phyloP scores from a whole-genome alignment of 257 asterid species.

The Primulina tabacum region DNA sequence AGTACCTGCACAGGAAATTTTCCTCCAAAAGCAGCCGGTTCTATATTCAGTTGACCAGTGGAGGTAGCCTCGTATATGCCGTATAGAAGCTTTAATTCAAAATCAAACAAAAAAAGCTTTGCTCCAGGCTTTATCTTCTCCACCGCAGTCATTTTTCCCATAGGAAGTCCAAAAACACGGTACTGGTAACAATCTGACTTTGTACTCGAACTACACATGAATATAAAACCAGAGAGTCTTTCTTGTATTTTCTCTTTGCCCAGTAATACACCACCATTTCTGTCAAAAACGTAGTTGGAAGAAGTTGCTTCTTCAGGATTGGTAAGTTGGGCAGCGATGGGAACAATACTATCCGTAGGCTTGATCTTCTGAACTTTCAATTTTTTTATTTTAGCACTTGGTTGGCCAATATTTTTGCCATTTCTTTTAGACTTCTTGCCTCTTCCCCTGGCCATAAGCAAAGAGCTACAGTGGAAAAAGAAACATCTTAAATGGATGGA shows the following conservation, averaged over 20 bases:
- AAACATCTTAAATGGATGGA: neutral
- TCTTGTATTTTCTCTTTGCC: constrained; percentile 27
- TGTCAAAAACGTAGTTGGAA: constrained; percentile 22
- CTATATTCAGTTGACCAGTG: constrained; percentile 55
- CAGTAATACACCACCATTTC: constrained; percentile 20
- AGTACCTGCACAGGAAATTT: constrained; percentile 82
- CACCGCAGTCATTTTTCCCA: constrained; percentile 40
- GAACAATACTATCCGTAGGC: constrained; percentile 19
- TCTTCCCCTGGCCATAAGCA: constrained; percentile 32
- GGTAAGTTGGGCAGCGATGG: constrained; percentile 21
- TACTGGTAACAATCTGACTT: constrained; percentile 63
- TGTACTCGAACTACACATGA: constrained; percentile 60
- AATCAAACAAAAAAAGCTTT: constrained; percentile 72
- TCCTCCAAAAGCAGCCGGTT: constrained; percentile 70
- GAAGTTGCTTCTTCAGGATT: constrained; percentile 27
- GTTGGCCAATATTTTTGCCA: constrained; percentile 25
- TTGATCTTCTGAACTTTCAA: constrained; percentile 19
- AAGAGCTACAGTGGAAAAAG: constrained; percentile 23
- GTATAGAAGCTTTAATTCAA: constrained; percentile 56
- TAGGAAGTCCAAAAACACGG: constrained; percentile 82
- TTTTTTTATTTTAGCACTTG: constrained; percentile 30
- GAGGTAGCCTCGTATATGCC: constrained; percentile 78
- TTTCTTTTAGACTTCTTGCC: constrained; percentile 29
- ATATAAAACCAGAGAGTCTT: constrained; percentile 58
- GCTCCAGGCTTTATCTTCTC: constrained; percentile 59